phyloP scores from a whole-genome alignment of 805 yeast genomes.

The Wickerhamomyces tratensis region DNA sequence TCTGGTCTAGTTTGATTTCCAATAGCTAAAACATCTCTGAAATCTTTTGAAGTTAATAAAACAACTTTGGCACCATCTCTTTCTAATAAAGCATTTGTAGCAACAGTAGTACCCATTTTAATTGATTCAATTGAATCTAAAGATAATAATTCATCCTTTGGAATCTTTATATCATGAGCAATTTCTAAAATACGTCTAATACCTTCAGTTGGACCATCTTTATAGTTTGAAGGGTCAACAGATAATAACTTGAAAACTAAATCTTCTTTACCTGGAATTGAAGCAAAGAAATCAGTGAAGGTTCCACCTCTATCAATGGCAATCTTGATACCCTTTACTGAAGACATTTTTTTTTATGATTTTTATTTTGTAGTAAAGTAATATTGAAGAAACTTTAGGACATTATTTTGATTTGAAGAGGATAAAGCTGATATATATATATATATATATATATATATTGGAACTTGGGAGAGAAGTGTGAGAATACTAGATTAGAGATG shows the following conservation, averaged over 20 bases:
- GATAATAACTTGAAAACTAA: conserved; percentile 32
- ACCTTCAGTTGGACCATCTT: conserved; percentile 38
- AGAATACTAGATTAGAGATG: no score
- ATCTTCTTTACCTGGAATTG: conserved; percentile 28
- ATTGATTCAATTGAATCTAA: conserved; percentile 25
- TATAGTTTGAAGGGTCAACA: conserved; percentile 32
- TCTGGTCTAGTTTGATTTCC: conserved; percentile 40
- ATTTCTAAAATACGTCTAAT: conserved; percentile 29
- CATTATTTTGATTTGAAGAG: not conserved
- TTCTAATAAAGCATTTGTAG: conserved; percentile 39
- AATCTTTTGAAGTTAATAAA: conserved; percentile 34
- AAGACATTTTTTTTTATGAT: not conserved
- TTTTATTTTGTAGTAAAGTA: not conserved
- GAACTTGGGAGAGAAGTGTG: no score
- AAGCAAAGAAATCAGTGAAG: conserved; percentile 36
- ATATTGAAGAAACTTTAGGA: not conserved
- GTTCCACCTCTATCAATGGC: conserved; percentile 28
- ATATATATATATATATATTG: no score
- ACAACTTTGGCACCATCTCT: conserved; percentile 35
- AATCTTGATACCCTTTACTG: not conserved
- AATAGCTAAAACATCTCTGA: conserved; percentile 33
- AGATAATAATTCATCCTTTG: conserved; percentile 15
- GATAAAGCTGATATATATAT: no score
- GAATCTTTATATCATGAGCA: conserved; percentile 16
- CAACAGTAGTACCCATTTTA: conserved; percentile 37